Percentiles rank a stretch among this genome's conserved stretches.
These are phyloP conservation scores for Aspergillus wentii DNA, from an alignment of 495 filamentous ascomycete species.

Conservation along the genomic window DNA sequence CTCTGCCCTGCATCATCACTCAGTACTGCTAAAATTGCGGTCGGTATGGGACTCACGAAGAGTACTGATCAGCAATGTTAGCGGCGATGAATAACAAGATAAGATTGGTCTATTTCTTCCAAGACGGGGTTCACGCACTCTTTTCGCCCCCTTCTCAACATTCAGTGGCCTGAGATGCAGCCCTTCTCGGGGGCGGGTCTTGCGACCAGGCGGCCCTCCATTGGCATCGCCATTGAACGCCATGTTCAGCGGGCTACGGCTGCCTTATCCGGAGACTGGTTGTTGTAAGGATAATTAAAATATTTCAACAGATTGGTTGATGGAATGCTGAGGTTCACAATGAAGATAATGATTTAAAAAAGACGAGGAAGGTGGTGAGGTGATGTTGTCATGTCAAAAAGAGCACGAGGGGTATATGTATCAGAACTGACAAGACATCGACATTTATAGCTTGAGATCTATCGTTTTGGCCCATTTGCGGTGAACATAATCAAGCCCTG, in stretches of 20 bases:
- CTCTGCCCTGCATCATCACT: slow-evolving; percentile 17
- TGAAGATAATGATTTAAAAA: too few species aligned
- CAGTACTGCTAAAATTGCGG: slow-evolving; percentile 4
- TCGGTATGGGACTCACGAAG: slow-evolving; percentile 12
- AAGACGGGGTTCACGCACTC: slow-evolving; percentile 20
- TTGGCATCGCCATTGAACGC: slow-evolving; percentile 9
- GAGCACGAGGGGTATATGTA: not conserved
- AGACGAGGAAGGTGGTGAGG: not conserved
- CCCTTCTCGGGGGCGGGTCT: slow-evolving; percentile 10
- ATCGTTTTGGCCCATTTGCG: not conserved
- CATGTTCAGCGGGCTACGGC: slow-evolving; percentile 16
- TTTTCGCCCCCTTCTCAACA: slow-evolving; percentile 28
- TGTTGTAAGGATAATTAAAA: too few species aligned
- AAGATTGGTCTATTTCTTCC: not conserved
- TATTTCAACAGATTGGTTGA: too few species aligned
- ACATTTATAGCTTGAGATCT: not conserved
- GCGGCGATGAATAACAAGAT: not conserved
- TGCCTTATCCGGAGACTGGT: not conserved
- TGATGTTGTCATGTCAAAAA: slow-evolving; percentile 19
- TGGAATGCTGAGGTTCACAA: too few species aligned
- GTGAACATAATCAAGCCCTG: not conserved
- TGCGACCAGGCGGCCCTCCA: slow-evolving; percentile 3
- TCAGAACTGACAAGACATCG: not conserved
- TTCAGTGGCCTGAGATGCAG: slow-evolving; percentile 25
- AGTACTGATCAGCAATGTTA: slow-evolving; percentile 8